Evolutionary conservation across 306 rosid species (phyloP).

Genomic region (Trichosanthes cucumerina): DNA sequence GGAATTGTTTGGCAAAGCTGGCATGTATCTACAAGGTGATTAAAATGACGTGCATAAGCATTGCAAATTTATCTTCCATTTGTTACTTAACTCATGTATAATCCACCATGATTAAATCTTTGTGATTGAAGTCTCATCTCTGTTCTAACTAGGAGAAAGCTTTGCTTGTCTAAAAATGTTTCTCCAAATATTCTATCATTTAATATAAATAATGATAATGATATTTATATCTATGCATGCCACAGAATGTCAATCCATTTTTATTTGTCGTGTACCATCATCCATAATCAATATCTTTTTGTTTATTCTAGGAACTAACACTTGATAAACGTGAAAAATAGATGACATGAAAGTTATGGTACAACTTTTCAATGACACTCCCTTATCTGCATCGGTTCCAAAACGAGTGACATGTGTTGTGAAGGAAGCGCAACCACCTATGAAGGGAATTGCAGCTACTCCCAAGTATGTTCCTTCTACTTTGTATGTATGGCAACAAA

Average conservation of each 20-base stretch:
- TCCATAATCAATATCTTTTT: not conserved
- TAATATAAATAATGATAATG: not conserved
- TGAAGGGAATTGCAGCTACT: constrained; percentile 55
- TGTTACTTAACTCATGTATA: not conserved
- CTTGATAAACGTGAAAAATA: constrained; percentile 19
- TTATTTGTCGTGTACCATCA: not conserved
- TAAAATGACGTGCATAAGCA: not conserved
- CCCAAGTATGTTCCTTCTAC: constrained; percentile 39
- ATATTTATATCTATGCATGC: not conserved
- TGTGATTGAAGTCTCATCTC: not conserved
- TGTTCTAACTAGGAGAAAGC: not conserved
- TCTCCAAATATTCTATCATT: not conserved
- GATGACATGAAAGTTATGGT: constrained; percentile 83
- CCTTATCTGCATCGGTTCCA: constrained; percentile 84
- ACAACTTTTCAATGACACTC: constrained; percentile 60
- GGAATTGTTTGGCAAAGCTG: constrained; percentile 53
- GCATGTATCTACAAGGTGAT: constrained; percentile 7
- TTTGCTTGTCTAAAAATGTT: not conserved
- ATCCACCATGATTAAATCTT: not conserved
- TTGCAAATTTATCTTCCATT: not conserved
- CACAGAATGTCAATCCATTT: not conserved
- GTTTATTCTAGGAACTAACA: constrained; percentile 7
- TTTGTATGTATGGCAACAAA: not conserved
- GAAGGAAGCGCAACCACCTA: constrained; percentile 49
- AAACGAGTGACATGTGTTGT: constrained; percentile 71